Evolutionary conservation across 2,329 filamentous ascomycete genomes (phyloP).

Genomic region (Xylariaceae sp.): DNA sequence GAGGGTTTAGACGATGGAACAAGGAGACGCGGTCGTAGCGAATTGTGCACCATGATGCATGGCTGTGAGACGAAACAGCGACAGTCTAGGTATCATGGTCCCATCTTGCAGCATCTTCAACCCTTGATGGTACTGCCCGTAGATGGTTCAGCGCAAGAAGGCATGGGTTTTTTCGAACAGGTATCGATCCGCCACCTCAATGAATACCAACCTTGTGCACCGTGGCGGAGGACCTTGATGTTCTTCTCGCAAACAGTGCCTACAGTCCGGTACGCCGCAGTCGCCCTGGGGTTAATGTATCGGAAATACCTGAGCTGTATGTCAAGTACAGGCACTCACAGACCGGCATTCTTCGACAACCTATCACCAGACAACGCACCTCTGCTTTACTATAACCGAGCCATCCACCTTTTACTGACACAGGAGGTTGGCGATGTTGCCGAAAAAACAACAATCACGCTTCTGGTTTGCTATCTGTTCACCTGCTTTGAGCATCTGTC

Average conservation of each 20-base stretch:
- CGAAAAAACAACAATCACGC: slow-evolving; percentile 30
- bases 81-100: neutral
- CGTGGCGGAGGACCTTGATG: slow-evolving; percentile 33
- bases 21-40: neutral
- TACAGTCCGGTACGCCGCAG: slow-evolving; percentile 33
- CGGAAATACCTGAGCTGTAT: slow-evolving; percentile 22
- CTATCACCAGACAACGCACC: slow-evolving; percentile 18
- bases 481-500: slow-evolving; percentile 36
- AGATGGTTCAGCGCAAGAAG: slow-evolving; percentile 19
- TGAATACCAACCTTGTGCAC: slow-evolving; percentile 29
- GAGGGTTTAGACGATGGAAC: neutral
- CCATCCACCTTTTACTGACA: slow-evolving; percentile 30
- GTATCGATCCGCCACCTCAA: slow-evolving; percentile 28
- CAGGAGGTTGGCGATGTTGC: slow-evolving; percentile 18
- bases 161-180: slow-evolving; percentile 30
- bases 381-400: slow-evolving; percentile 28
- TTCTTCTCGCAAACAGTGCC: slow-evolving; percentile 34
- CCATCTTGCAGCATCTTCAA: slow-evolving; percentile 1
- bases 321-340: slow-evolving; percentile 8
- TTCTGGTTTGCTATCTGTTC: slow-evolving; percentile 38
- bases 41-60: neutral
- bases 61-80: slow-evolving; percentile 2
- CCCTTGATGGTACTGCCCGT: slow-evolving; percentile 11
- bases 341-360: slow-evolving; percentile 1
- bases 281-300: slow-evolving; percentile 29